Percentiles rank a stretch among this genome's conserved stretches.
Conservation (phyloP, 1,284 basidiomycete species). For the Rhodotorula sp. region DNA sequence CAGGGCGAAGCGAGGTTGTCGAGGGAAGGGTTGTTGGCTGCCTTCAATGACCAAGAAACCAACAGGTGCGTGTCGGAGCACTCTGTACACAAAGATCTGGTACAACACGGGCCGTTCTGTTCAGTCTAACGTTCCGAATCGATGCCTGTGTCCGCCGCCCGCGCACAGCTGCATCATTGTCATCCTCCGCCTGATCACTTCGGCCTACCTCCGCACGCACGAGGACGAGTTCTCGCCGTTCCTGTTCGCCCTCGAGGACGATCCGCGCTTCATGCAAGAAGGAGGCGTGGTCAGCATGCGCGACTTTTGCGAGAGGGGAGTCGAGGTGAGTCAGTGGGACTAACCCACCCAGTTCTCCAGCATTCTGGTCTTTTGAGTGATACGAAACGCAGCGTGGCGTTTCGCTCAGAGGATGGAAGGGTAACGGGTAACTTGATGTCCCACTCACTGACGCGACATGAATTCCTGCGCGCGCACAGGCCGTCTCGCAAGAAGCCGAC, state of each 20-base stretch:
- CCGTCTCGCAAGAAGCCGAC: slow-evolving; percentile 54
- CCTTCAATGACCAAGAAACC: slow-evolving; percentile 59
- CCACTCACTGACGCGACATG: background rate
- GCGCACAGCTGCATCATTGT: slow-evolving; percentile 55
- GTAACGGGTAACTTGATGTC: too few species aligned
- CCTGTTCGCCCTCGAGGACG: slow-evolving; percentile 62
- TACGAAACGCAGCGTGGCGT: background rate
- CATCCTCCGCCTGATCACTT: slow-evolving; percentile 73
- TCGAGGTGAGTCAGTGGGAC: slow-evolving; percentile 66
- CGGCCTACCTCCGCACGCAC: slow-evolving; percentile 71
- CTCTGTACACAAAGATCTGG: background rate
- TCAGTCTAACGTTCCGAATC: too few species aligned
- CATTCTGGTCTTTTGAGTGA: background rate
- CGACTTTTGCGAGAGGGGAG: slow-evolving; percentile 70
- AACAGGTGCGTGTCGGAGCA: slow-evolving; percentile 13
- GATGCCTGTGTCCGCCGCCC: background rate
- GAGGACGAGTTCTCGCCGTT: slow-evolving; percentile 66
- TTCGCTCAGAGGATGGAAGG: too few species aligned
- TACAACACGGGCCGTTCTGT: too few species aligned
- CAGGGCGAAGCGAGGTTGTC: slow-evolving; percentile 49
- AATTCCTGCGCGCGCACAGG: background rate
- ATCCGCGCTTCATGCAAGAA: slow-evolving; percentile 32
- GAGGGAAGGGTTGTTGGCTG: slow-evolving; percentile 53
- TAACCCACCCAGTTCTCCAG: background rate
- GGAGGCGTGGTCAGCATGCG: slow-evolving; percentile 55